Base-by-base conservation (phyloP, 106 monocot species). In the Dendrobium catenatum region DNA sequence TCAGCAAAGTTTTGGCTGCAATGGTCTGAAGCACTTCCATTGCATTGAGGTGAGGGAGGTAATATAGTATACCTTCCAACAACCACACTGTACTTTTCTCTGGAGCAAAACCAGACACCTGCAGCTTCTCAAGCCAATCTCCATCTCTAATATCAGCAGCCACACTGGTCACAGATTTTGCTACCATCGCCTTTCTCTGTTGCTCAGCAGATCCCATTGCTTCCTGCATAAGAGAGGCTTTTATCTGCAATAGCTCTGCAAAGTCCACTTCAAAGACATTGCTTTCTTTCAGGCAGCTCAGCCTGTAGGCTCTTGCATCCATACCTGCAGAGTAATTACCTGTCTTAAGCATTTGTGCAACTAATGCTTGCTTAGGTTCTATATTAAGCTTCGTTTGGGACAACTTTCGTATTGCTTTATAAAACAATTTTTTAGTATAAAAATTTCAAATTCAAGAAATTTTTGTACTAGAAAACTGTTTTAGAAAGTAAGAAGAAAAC, bases 301-400 rank as follows among this genome's bases (percentile, higher is more conserved):
- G 85, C 46, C 96, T 86, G 80, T 96, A 96, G 10, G 93, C 93
- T 76, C 96, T 93, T 75, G 96, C 87, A 82, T 96, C 96, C 96
- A 93, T 93, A n/a, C 96, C 96, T 96, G 81, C 40, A 80, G 20
- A 17, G n/a, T 15, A 51, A 51, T 51, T 51, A 51, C 51, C 13
- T 51, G 10, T 15, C 10, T 51, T 46, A 51, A 51, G 51, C 51
- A 51, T 11, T 51, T 15, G 3, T 37, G 37, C 37, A 37, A 37
- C 3, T 37, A 3, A 37, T 37, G 37, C 3, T 37, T 37, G 37
- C 37, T 37, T 37, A 37, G 37, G 37, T 37, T 37, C 37, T 37
- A 37, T 37, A 37, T 13, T 15, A 31, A 1, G 1, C 31, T 31
- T 31, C 31, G 31, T 31, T 31, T 31, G 31, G 31, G 31, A 31